phyloP scores from a whole-genome alignment of 352 stramenopile species.

The Phytopythium delawarense region DNA sequence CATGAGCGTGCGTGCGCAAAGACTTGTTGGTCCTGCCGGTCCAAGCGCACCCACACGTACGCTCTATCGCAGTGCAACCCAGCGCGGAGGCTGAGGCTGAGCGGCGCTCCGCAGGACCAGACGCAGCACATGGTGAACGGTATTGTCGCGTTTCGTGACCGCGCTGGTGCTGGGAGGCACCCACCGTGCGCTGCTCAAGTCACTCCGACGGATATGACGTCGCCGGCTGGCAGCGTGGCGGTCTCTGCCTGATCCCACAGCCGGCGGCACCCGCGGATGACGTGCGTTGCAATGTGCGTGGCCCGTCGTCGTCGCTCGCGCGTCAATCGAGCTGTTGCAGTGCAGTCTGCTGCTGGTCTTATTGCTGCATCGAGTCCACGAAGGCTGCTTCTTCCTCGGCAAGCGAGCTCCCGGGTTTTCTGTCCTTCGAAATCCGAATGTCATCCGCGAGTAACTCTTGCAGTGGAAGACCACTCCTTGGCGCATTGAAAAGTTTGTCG shows the following conservation, averaged over 20 bases:
- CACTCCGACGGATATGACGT: neutral
- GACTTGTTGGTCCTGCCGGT: neutral
- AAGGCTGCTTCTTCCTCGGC: too few species aligned
- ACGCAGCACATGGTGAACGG: neutral
- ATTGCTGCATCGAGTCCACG: neutral
- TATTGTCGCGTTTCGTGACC: neutral
- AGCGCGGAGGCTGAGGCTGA: neutral
- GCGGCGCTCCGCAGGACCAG: too few species aligned
- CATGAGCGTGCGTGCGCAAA: neutral
- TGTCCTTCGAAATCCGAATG: neutral
- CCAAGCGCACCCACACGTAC: neutral
- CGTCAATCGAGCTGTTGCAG: neutral
- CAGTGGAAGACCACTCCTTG: neutral
- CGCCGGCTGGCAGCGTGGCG: neutral
- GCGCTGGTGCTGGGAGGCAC: neutral
- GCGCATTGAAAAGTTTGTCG: neutral
- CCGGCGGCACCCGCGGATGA: neutral
- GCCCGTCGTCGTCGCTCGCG: conserved; percentile 1
- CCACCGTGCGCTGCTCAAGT: neutral
- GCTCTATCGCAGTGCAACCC: neutral
- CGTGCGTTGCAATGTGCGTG: neutral
- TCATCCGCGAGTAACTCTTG: neutral
- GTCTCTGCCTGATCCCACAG: neutral
- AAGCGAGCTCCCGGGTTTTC: neutral
- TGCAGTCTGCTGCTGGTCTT: too few species aligned